Percentiles rank a stretch among this genome's conserved stretches.
Conservation (phyloP, 352 stramenopile species). For the Vaucheria bursata region DNA sequence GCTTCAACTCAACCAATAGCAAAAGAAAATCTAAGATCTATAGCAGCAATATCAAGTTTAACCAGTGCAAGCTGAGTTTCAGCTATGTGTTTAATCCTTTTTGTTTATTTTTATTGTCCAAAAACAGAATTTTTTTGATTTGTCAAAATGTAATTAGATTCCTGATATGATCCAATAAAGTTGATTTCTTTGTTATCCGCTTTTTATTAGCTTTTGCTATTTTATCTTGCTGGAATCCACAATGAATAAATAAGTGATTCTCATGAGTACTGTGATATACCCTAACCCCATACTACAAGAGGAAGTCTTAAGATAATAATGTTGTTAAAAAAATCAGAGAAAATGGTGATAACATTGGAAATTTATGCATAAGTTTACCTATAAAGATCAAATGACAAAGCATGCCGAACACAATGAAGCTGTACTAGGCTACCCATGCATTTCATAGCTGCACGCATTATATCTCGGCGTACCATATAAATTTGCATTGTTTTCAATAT, state of each 20-base stretch:
- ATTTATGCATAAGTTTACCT: background rate
- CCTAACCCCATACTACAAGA: background rate
- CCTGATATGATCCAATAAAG: no score
- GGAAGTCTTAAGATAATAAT: background rate
- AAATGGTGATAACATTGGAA: background rate
- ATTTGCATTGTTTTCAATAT: conserved; percentile 48
- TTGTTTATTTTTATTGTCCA: no score
- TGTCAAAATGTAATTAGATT: no score
- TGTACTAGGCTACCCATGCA: conserved; percentile 48
- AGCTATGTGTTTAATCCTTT: no score
- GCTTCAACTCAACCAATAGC: no score
- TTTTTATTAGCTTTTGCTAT: background rate
- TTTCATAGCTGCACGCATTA: conserved; percentile 49
- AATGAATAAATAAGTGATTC: background rate
- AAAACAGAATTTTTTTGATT: no score
- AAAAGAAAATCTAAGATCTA: no score
- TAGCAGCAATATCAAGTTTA: no score
- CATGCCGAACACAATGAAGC: conserved; percentile 29
- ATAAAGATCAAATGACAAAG: background rate
- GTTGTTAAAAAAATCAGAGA: background rate
- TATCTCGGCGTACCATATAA: conserved; percentile 48
- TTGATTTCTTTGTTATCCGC: no score
- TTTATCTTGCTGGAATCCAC: background rate
- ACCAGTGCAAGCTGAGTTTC: no score
- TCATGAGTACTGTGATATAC: background rate